Evolutionary conservation across 2,329 filamentous ascomycete genomes (phyloP).

Genomic region (Neofusicoccum ribis): DNA sequence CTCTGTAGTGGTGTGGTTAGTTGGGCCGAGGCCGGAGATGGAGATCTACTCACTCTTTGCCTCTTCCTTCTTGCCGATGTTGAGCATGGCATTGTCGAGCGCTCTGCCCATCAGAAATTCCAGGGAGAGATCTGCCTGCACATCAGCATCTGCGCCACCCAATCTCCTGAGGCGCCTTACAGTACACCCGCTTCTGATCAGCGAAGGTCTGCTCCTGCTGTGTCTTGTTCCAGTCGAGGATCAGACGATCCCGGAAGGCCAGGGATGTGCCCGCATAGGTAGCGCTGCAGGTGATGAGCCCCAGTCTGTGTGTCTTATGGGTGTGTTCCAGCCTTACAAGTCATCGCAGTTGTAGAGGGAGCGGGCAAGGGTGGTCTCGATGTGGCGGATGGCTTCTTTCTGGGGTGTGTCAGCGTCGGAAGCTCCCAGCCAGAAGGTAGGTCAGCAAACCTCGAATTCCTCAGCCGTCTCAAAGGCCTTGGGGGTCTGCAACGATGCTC

Average conservation of each 20-base stretch:
- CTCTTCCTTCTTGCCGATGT: conserved; percentile 82
- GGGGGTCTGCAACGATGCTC: conserved; percentile 51
- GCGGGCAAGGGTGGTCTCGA: conserved; percentile 93
- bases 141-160: conserved; percentile 23
- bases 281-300: conserved; percentile 52
- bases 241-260: conserved; percentile 87
- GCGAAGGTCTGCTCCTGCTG: conserved; percentile 92
- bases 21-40: neutral
- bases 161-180: conserved; percentile 41
- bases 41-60: conserved; percentile 65
- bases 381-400: conserved; percentile 84
- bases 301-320: neutral
- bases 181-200: conserved; percentile 94
- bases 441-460: conserved; percentile 63
- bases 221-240: conserved; percentile 97
- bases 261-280: conserved; percentile 89
- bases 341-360: conserved; percentile 99
- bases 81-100: conserved; percentile 98
- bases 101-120: conserved; percentile 98
- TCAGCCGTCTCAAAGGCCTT: conserved; percentile 75
- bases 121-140: conserved; percentile 71
- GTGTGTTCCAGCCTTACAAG: conserved; percentile 42
- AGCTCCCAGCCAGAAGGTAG: neutral
- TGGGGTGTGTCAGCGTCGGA: conserved; percentile 36
- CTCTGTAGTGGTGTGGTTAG: conserved; percentile 51